phyloP scores from a whole-genome alignment of 2,329 filamentous ascomycete species.

The Penicillium sp. region DNA sequence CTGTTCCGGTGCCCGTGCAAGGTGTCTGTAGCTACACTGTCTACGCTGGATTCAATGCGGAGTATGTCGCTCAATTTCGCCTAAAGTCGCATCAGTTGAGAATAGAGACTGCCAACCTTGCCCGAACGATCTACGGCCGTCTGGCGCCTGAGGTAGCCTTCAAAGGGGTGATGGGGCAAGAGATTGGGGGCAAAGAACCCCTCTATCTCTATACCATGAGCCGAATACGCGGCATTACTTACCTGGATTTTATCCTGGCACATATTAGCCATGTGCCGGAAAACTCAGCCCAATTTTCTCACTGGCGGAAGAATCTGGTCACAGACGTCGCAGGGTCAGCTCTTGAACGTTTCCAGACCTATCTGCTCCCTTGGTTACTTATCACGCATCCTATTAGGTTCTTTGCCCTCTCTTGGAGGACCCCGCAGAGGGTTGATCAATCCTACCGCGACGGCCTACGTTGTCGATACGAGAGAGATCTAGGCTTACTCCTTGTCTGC shows the following conservation, averaged over 20 bases:
- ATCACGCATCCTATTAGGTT: constrained; percentile 28
- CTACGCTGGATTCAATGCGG: constrained; percentile 31
- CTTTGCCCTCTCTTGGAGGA: constrained; percentile 37
- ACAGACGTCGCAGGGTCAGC: constrained; percentile 28
- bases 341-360: not conserved
- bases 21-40: constrained; percentile 39
- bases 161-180: constrained; percentile 26
- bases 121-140: constrained; percentile 27
- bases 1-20: constrained; percentile 32
- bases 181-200: constrained; percentile 24
- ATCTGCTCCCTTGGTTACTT: constrained; percentile 1
- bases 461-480: constrained; percentile 26
- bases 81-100: constrained; percentile 32
- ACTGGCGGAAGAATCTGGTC: constrained; percentile 34
- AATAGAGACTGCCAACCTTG: constrained; percentile 25
- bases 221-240: constrained; percentile 28
- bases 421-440: constrained; percentile 25
- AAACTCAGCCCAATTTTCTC: constrained; percentile 29
- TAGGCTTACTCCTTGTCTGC: constrained; percentile 27
- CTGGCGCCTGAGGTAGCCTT: constrained; percentile 25
- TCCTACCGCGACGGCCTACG: constrained; percentile 21
- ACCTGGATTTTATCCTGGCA: constrained; percentile 35
- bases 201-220: constrained; percentile 35
- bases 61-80: constrained; percentile 37
- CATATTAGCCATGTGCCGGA: constrained; percentile 26